phyloP scores from a whole-genome alignment of 1,139 yeast species.

The Taiozyma sp. region DNA sequence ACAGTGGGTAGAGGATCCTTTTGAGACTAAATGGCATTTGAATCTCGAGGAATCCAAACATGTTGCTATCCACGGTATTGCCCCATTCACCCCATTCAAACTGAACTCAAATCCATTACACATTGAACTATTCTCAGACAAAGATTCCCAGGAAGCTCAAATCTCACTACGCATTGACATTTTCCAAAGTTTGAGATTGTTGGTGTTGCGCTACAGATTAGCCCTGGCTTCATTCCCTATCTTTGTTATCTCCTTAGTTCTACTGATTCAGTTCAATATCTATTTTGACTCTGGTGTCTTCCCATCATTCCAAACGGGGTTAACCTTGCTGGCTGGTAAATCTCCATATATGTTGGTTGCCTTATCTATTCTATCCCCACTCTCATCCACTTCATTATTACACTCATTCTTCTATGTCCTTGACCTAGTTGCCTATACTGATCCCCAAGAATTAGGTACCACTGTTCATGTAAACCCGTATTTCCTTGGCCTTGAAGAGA shows the following conservation, averaged over 20 bases:
- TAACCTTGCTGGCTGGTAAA: conserved; percentile 31
- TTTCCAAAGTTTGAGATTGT: conserved; percentile 38
- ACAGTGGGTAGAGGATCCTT: conserved; percentile 63
- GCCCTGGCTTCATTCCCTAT: conserved; percentile 57
- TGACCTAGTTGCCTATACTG: conserved; percentile 53
- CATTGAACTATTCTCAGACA: conserved; percentile 29
- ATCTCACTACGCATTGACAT: conserved; percentile 25
- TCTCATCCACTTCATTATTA: conserved; percentile 27
- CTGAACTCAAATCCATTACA: conserved; percentile 25
- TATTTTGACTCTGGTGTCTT: conserved; percentile 39
- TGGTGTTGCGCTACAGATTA: conserved; percentile 60
- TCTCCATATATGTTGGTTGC: conserved; percentile 21
- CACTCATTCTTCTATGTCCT: conserved; percentile 34
- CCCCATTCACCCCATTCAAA: conserved; percentile 69
- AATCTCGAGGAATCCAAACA: conserved; percentile 35
- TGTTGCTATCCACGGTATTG: conserved; percentile 62
- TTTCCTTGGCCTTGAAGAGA: conserved; percentile 65
- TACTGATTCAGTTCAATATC: conserved; percentile 41
- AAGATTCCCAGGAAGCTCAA: background rate
- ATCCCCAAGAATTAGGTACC: conserved; percentile 22
- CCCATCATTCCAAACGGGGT: conserved; percentile 46
- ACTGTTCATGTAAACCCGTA: conserved; percentile 36
- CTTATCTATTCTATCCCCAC: conserved; percentile 35
- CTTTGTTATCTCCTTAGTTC: conserved; percentile 39
- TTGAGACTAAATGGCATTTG: conserved; percentile 76